Base-by-base conservation (phyloP, 768 basidiomycete species). In the Leccinum uliginosum region DNA sequence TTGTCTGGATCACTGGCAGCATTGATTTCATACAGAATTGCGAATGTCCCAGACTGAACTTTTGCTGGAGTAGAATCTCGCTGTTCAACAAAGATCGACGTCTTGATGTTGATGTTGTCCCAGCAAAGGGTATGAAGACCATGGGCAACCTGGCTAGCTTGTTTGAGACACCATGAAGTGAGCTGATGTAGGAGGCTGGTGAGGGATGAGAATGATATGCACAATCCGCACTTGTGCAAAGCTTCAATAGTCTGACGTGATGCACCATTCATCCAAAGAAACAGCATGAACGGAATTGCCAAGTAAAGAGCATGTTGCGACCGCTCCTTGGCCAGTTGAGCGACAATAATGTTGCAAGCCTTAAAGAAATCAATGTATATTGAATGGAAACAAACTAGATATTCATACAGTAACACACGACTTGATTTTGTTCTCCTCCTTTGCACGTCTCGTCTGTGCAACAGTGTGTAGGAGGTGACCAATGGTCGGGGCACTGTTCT, bases 101-200 rank as follows among this genome's bases (percentile, higher is more conserved):
- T 65, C 2, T 61, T 65, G 19, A 72, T 49, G 47, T 73, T 70
- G 44, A 71, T 61, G 59, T 75, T 75, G 45, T 65, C 64, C 50
- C 60, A 63, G 30, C 56, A 50, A 12, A 60, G n/a, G 11, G 23
- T 12, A 23, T 45, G 44, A 12, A 12, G 23, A 45, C 23, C 44
- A 45, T 3, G 21, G 23, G 44, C 11, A 23, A 23, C 21, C n/a
- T 21, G 12, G 44, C 19, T 23, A 6, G 23, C 23, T n/a, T 6
- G 6, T 23, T 45, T 23, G 12, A 45, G 12, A 23, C 44, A 12
- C 10, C 12, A 12, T n/a, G n/a, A 19, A 21, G 44, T 23, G 12
- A 45, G 44, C 23, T 45, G 19, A 6, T 45, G 19, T 11, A 45
- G 21, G 6, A 45, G 44, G 12, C n/a, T 45, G 44, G 12, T 19